Conservation (phyloP, 1,139 yeast species). For the Eremothecium coryli region DNA sequence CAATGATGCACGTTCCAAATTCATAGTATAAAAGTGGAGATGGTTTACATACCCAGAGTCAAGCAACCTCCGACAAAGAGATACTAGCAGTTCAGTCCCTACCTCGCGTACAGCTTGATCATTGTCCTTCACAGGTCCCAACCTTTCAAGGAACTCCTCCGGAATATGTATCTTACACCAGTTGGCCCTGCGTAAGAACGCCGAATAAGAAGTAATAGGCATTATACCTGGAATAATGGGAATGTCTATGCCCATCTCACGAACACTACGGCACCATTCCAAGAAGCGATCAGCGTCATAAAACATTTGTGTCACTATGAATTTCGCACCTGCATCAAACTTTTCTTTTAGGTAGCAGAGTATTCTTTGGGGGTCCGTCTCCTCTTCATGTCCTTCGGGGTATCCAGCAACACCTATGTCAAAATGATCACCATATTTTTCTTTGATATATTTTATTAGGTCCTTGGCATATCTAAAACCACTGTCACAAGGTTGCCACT, state of each 20-base stretch:
- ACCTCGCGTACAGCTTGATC: conserved; percentile 79
- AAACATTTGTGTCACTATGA: conserved; percentile 86
- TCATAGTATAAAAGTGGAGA: conserved; percentile 93
- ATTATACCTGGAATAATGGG: conserved; percentile 97
- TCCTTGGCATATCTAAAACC: conserved; percentile 70
- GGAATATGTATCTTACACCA: conserved; percentile 90
- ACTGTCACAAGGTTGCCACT: conserved; percentile 45
- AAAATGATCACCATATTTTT: conserved; percentile 52
- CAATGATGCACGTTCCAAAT: conserved; percentile 79
- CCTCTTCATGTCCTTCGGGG: conserved; percentile 80
- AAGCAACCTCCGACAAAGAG: conserved; percentile 68
- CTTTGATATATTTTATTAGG: conserved; percentile 45
- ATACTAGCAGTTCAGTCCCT: conserved; percentile 75
- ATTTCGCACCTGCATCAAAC: conserved; percentile 87
- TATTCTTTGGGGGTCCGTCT: conserved; percentile 47
- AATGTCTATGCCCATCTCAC: conserved; percentile 65
- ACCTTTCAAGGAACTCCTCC: conserved; percentile 52
- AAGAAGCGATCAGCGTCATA: conserved; percentile 84
- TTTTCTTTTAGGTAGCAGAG: conserved; percentile 71
- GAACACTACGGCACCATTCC: conserved; percentile 65
- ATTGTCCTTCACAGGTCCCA: conserved; percentile 83
- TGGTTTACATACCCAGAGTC: conserved; percentile 72
- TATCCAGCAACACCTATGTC: conserved; percentile 71
- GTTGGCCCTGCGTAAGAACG: conserved; percentile 83
- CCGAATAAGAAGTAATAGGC: conserved; percentile 93